phyloP scores from a whole-genome alignment of 208 protist species.

The Entamoeba histolytica region DNA sequence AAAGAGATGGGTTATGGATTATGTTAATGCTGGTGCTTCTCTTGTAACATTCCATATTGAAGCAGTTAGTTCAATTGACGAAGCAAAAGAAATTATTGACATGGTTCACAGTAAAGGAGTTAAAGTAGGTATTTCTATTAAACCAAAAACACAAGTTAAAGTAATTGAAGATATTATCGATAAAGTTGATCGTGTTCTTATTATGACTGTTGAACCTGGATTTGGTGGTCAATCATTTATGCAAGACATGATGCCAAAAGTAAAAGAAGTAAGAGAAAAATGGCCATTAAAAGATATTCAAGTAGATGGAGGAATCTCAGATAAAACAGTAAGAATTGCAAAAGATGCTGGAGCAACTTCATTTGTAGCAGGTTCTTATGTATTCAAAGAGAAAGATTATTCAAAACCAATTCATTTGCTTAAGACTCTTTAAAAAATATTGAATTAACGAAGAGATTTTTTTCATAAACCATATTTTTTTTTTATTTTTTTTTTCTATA shows the following conservation, averaged over 20 bases:
- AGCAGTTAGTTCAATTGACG: constrained; percentile 31
- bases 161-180: constrained; percentile 42
- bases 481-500: too few species aligned
- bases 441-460: too few species aligned
- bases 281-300: constrained; percentile 74
- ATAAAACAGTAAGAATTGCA: constrained; percentile 62
- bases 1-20: constrained; percentile 47
- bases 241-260: constrained; percentile 77
- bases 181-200: constrained; percentile 67
- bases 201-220: constrained; percentile 83
- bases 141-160: constrained; percentile 41
- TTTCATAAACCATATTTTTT: too few species aligned
- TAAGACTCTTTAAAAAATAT: neutral
- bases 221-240: constrained; percentile 96
- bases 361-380: constrained; percentile 80
- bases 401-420: neutral
- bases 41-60: constrained; percentile 79
- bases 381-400: constrained; percentile 55
- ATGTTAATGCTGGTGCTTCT: constrained; percentile 57
- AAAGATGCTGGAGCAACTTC: constrained; percentile 80
- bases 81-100: constrained; percentile 41
- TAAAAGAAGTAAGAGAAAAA: constrained; percentile 49
- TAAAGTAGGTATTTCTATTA: constrained; percentile 77
- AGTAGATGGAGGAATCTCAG: constrained; percentile 84
- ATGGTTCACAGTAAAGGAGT: constrained; percentile 41